Percentiles rank a stretch among this genome's conserved stretches.
Conservation (phyloP, 2,329 filamentous ascomycete species). For the Aspergillus oerlinghausenensis region DNA sequence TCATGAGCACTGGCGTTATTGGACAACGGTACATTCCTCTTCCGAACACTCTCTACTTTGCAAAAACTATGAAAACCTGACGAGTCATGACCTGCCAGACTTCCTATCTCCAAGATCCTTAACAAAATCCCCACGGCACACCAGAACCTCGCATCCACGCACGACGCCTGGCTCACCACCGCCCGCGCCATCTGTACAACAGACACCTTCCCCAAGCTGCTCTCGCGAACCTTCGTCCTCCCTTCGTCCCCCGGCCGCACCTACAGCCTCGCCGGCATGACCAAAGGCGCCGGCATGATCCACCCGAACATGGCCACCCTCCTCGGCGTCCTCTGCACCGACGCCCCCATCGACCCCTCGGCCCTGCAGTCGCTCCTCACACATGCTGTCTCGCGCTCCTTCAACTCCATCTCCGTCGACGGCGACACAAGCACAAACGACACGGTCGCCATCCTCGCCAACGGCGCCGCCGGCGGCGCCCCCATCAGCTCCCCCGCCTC, state of each 20-base stretch:
- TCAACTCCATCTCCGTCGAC: conserved; percentile 96
- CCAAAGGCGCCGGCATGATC: conserved; percentile 98
- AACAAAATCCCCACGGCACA: conserved; percentile 74
- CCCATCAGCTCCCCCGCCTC: conserved; percentile 51
- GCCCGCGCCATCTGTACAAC: conserved; percentile 96
- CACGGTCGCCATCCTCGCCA: conserved; percentile 89
- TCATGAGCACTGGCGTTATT: conserved; percentile 98
- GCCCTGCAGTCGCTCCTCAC: conserved; percentile 69
- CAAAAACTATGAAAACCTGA: background rate
- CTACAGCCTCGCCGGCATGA: conserved; percentile 89
- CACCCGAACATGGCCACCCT: conserved; percentile 98
- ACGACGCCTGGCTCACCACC: conserved; percentile 80
- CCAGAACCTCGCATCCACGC: conserved; percentile 64
- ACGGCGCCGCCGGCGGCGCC: conserved; percentile 78
- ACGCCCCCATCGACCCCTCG: conserved; percentile 69
- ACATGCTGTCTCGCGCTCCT: conserved; percentile 73
- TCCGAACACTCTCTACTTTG: background rate
- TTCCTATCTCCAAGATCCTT: conserved; percentile 89
- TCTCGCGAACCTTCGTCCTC: conserved; percentile 77
- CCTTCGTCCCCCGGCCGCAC: conserved; percentile 70
- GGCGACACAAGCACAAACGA: conserved; percentile 98
- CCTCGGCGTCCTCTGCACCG: conserved; percentile 85
- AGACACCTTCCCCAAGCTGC: conserved; percentile 94
- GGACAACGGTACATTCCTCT: conserved; percentile 64
- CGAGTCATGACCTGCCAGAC: conserved; percentile 39